Evolutionary conservation across 768 basidiomycete species (phyloP).

Genomic region (Termitomyces eurrhizus): DNA sequence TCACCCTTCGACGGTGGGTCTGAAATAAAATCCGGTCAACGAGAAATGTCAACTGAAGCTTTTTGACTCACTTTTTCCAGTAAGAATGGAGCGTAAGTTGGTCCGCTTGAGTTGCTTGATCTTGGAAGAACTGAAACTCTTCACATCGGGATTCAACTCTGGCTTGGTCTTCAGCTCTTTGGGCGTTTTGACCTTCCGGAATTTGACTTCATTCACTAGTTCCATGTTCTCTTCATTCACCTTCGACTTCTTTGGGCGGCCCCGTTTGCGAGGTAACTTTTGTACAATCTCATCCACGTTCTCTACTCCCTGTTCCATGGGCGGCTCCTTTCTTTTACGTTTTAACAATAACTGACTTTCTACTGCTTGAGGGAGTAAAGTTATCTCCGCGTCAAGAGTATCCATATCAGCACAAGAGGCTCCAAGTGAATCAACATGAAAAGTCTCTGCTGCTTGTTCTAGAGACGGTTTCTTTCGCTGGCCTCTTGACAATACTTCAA

Average conservation of each 20-base stretch:
- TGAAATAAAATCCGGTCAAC: not conserved
- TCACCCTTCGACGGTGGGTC: constrained; percentile 11
- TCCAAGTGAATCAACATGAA: not conserved
- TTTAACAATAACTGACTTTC: not conserved
- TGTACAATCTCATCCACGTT: not conserved
- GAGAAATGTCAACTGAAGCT: not conserved
- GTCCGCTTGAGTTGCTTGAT: not conserved
- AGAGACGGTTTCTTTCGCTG: not conserved
- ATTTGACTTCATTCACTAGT: not conserved
- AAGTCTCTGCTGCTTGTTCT: not conserved
- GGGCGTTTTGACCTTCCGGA: not conserved
- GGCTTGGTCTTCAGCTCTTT: not conserved
- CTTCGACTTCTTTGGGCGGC: not conserved
- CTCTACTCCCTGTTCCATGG: not conserved
- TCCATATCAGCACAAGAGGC: not conserved
- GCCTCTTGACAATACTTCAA: not conserved
- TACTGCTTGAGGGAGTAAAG: not conserved
- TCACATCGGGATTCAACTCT: not conserved
- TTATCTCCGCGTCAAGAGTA: not conserved
- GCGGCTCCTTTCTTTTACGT: constrained; percentile 1
- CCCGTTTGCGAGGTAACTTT: not conserved
- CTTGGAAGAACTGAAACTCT: not conserved
- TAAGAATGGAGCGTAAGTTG: not conserved
- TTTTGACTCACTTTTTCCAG: constrained; percentile 3
- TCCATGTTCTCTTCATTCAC: not conserved